Conservation (phyloP, 345 rosid species). For the Draba incana region DNA sequence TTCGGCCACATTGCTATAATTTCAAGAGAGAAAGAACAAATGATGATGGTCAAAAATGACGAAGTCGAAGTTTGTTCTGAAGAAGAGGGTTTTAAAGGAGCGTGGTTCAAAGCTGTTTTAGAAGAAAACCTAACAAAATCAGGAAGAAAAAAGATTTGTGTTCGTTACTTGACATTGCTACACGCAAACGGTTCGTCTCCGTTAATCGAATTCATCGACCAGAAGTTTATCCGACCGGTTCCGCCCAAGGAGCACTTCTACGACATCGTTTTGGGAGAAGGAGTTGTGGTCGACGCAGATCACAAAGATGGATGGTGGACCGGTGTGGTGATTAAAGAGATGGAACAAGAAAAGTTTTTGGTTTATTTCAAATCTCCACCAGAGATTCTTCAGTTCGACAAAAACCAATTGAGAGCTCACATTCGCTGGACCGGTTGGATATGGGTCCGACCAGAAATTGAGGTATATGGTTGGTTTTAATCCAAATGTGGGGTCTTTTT, state of each 20-base stretch:
- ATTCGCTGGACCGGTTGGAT: slow-evolving; percentile 50
- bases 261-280: slow-evolving; percentile 37
- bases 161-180: slow-evolving; percentile 50
- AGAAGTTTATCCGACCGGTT: slow-evolving; percentile 47
- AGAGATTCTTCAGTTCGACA: slow-evolving; percentile 51
- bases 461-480: slow-evolving; percentile 32
- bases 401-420: slow-evolving; percentile 53
- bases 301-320: slow-evolving; percentile 57
- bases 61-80: slow-evolving; percentile 56
- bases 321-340: slow-evolving; percentile 52
- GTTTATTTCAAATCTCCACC: slow-evolving; percentile 59
- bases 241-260: slow-evolving; percentile 40
- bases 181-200: slow-evolving; percentile 36
- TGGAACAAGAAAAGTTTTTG: slow-evolving; percentile 40
- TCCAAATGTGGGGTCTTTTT: no score
- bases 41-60: slow-evolving; percentile 5
- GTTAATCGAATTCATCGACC: slow-evolving; percentile 43
- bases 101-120: slow-evolving; percentile 56
- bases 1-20: no score
- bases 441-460: slow-evolving; percentile 27
- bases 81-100: slow-evolving; percentile 63
- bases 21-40: neutral
- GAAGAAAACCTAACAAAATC: slow-evolving; percentile 45
- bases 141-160: slow-evolving; percentile 42
- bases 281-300: slow-evolving; percentile 50